phyloP scores from a whole-genome alignment of 106 monocot genomes.

The Acanthochlamys bracteata region DNA sequence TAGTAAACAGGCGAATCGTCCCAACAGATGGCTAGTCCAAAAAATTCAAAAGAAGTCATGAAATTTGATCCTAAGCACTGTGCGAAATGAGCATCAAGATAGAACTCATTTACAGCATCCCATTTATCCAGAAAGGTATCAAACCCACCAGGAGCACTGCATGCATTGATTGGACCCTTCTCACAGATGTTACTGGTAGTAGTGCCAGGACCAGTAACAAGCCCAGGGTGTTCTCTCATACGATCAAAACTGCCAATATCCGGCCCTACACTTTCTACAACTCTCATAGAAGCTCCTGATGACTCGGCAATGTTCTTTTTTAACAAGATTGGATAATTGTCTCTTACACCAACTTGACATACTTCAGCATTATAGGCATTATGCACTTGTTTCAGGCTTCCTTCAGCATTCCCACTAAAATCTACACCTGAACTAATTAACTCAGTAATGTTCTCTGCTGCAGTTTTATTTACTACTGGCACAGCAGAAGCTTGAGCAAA shows the following conservation, averaged over 20 bases:
- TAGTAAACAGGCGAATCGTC: constrained; percentile 82
- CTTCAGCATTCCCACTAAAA: constrained; percentile 2
- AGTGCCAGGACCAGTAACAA: neutral
- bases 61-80: constrained; percentile 28
- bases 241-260: constrained; percentile 6
- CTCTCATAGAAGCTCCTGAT: constrained; percentile 5
- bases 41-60: constrained; percentile 52
- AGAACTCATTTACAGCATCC: constrained; percentile 63
- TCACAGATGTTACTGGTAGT: constrained; percentile 6
- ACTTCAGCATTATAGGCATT: neutral
- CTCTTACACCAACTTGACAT: neutral
- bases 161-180: constrained; percentile 64
- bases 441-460: constrained; percentile 7
- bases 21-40: constrained; percentile 94
- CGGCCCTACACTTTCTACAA: neutral
- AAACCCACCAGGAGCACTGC: constrained; percentile 69
- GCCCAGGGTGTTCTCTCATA: neutral
- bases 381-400: neutral
- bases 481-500: constrained; percentile 5
- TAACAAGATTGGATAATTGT: constrained; percentile 1
- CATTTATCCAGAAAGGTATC: constrained; percentile 73
- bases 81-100: constrained; percentile 78
- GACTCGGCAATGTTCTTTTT: constrained; percentile 5
- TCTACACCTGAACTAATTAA: neutral
- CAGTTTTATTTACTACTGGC: constrained; percentile 1